Percentiles rank a stretch among this genome's conserved stretches.
Conservation (phyloP, 2,329 filamentous ascomycete genomes). For the Apiospora pterosperma region DNA sequence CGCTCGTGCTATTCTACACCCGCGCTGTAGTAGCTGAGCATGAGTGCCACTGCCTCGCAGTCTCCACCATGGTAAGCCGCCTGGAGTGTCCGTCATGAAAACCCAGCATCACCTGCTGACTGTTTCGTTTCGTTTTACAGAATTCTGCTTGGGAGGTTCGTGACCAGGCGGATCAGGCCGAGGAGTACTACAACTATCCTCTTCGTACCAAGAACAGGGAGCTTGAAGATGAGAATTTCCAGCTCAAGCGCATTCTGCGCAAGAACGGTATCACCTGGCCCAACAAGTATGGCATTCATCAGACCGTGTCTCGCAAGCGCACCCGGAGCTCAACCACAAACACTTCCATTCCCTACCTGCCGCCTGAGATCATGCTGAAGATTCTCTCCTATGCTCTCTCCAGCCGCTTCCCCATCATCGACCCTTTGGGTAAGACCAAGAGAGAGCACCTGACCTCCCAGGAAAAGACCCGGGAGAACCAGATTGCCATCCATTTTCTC, state of each 20-base stretch:
- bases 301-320: conserved; percentile 25
- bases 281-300: conserved; percentile 27
- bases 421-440: conserved; percentile 46
- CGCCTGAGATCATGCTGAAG: conserved; percentile 49
- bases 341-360: conserved; percentile 38
- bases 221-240: conserved; percentile 46
- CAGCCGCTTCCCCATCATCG: conserved; percentile 47
- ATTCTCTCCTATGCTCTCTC: conserved; percentile 51
- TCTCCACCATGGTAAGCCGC: neutral
- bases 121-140: neutral
- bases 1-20: too few relatives aligned
- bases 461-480: conserved; percentile 41
- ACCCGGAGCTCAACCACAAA: conserved; percentile 10
- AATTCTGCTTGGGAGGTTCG: conserved; percentile 44
- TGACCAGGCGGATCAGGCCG: conserved; percentile 49
- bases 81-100: too few relatives aligned
- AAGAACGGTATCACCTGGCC: conserved; percentile 52
- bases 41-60: neutral
- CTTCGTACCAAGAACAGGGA: conserved; percentile 43
- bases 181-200: conserved; percentile 44
- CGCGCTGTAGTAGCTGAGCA: neutral
- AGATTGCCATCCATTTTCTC: conserved; percentile 52
- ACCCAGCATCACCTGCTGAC: neutral
- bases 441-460: conserved; percentile 39
- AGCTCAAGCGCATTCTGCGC: conserved; percentile 48